phyloP scores from a whole-genome alignment of 2,329 filamentous ascomycete genomes.

The Pseudogymnoascus pannorum region DNA sequence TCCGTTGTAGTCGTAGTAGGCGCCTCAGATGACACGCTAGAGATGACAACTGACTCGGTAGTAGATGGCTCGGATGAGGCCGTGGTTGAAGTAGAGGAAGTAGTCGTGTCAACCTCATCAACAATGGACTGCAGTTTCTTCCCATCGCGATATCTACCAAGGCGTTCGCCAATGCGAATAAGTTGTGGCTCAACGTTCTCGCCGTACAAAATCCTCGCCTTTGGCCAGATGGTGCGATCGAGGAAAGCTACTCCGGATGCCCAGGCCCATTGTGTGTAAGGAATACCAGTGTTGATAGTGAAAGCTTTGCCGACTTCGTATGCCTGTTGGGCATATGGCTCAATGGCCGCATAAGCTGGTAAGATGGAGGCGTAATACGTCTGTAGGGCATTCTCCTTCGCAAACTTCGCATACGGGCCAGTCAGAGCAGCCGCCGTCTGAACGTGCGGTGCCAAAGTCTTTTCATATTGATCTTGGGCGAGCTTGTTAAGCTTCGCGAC shows the following conservation, averaged over 20 bases:
- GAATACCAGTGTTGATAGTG: conserved; percentile 61
- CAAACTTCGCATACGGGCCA: conserved; percentile 65
- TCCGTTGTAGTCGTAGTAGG: conserved; percentile 15
- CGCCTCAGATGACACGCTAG: conserved; percentile 10
- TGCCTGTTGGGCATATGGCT: conserved; percentile 64
- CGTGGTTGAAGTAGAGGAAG: conserved; percentile 24
- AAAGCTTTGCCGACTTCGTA: conserved; percentile 63
- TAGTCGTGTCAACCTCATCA: conserved; percentile 41
- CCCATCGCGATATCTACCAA: conserved; percentile 64
- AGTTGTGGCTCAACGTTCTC: conserved; percentile 95
- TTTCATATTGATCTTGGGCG: conserved; percentile 59
- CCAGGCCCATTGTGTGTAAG: conserved; percentile 64
- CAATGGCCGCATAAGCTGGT: conserved; percentile 66
- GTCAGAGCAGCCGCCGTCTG: conserved; percentile 49
- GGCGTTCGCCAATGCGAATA: conserved; percentile 79
- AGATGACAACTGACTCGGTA: conserved; percentile 15
- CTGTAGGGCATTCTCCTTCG: conserved; percentile 54
- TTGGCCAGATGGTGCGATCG: conserved; percentile 72
- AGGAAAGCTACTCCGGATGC: conserved; percentile 63
- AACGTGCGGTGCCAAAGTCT: conserved; percentile 67
- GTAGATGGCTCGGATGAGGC: conserved; percentile 21
- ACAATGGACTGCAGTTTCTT: conserved; percentile 54
- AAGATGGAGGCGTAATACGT: conserved; percentile 66
- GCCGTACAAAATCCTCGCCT: conserved; percentile 69
- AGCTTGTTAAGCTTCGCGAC: conserved; percentile 56